phyloP scores from a whole-genome alignment of 192 early-diverging fungal species.

The Linnemannia elongata region DNA sequence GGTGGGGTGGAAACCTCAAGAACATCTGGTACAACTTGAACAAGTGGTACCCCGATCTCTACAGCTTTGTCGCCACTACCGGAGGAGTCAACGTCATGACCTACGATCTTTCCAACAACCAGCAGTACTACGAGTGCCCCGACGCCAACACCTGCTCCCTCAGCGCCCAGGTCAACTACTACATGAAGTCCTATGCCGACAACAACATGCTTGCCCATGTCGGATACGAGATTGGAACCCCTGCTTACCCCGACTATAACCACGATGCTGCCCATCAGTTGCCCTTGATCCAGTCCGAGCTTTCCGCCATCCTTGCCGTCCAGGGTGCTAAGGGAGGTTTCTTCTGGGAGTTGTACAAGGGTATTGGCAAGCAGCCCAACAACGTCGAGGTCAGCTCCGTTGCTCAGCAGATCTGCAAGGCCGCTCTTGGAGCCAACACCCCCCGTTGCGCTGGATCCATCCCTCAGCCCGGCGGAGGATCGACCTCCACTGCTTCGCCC shows the following conservation, averaged over 20 bases:
- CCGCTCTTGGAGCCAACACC: constrained; percentile 43
- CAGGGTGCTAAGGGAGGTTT: constrained; percentile 45
- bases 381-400: constrained; percentile 35
- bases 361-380: constrained; percentile 5
- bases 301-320: constrained; percentile 27
- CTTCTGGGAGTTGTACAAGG: constrained; percentile 57
- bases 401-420: constrained; percentile 56
- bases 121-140: constrained; percentile 49
- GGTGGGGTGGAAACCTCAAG: constrained; percentile 58
- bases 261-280: constrained; percentile 50
- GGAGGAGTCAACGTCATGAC: constrained; percentile 56
- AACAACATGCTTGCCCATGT: constrained; percentile 43
- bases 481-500: background rate
- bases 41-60: constrained; percentile 52
- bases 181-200: constrained; percentile 45
- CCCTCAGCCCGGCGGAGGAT: constrained; percentile 18
- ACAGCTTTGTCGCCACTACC: constrained; percentile 33
- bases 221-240: constrained; percentile 55
- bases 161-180: constrained; percentile 48
- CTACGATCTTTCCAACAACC: constrained; percentile 51
- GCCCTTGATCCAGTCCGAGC: constrained; percentile 50
- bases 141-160: constrained; percentile 32
- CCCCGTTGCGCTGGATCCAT: constrained; percentile 51
- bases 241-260: constrained; percentile 41
- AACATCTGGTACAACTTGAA: constrained; percentile 55